Percentiles rank a stretch among this genome's conserved stretches.
Evolutionary conservation across 176 grass and related monocot genomes (phyloP).

Genomic region (Ensete glaucum): DNA sequence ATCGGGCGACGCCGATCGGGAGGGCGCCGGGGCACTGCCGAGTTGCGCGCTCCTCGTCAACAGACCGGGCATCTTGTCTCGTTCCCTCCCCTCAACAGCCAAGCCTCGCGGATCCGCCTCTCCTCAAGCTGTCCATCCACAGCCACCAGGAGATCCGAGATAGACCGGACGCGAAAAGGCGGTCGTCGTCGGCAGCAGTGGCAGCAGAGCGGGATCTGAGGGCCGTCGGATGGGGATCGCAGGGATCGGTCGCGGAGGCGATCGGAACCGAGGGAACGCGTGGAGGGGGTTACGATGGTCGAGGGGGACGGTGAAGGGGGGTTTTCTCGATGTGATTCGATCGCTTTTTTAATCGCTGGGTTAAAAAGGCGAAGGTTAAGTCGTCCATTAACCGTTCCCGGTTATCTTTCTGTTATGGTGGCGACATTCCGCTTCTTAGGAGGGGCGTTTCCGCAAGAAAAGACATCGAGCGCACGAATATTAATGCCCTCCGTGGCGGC

Average conservation of each 20-base stretch:
- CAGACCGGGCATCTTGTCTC: constrained; percentile 14
- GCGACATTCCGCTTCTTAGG: no score
- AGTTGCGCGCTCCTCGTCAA: constrained; percentile 7
- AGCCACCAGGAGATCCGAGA: constrained; percentile 16
- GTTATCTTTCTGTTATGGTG: no score
- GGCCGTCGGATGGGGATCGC: background rate
- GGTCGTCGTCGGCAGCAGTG: constrained; percentile 3
- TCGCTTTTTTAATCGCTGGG: background rate
- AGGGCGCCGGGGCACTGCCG: background rate
- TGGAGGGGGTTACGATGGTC: constrained; percentile 14
- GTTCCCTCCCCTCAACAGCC: background rate
- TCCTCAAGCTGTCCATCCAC: constrained; percentile 16
- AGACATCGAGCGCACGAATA: background rate
- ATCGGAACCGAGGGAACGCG: constrained; percentile 18
- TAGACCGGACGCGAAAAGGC: no score
- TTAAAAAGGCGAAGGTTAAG: no score
- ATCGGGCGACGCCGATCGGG: constrained; percentile 1
- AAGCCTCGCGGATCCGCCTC: background rate
- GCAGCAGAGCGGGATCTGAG: background rate
- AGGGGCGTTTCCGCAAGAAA: no score
- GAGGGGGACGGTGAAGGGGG: background rate
- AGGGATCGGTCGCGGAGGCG: background rate
- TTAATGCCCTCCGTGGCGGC: background rate
- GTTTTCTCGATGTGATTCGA: constrained; percentile 23
- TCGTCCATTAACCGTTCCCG: no score